Conservation (phyloP, 2,329 filamentous ascomycete species). For the Acrodontium crateriforme region DNA sequence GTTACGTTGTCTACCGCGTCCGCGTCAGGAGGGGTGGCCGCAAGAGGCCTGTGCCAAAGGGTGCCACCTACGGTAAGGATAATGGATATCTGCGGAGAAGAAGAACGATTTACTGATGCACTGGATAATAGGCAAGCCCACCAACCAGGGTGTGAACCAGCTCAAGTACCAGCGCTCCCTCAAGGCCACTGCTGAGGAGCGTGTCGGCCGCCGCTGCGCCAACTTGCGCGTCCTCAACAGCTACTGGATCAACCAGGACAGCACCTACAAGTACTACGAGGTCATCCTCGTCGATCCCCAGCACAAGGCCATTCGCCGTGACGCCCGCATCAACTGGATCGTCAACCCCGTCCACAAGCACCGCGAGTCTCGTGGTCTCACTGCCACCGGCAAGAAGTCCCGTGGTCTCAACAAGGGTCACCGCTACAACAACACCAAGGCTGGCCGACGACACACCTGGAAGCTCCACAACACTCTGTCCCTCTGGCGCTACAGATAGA, state of each 20-base stretch:
- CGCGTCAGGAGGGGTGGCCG: conserved; percentile 97
- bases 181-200: conserved; percentile 95
- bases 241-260: conserved; percentile 99
- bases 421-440: conserved; percentile 95
- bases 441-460: conserved; percentile 99
- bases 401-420: conserved; percentile 99
- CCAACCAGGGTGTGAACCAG: conserved; percentile 99
- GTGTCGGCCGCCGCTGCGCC: conserved; percentile 96
- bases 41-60: conserved; percentile 93
- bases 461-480: conserved; percentile 99
- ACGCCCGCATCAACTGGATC: conserved; percentile 99
- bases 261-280: conserved; percentile 99
- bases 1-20: conserved; percentile 99
- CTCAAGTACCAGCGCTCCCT: conserved; percentile 99
- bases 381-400: conserved; percentile 98
- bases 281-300: conserved; percentile 99
- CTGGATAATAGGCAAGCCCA: conserved; percentile 83
- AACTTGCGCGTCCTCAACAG: conserved; percentile 99
- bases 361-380: conserved; percentile 94
- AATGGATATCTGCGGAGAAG: too few relatives aligned
- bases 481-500: conserved; percentile 93
- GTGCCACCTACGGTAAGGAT: conserved; percentile 88
- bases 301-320: conserved; percentile 99
- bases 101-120: too few relatives aligned
- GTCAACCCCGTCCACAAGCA: conserved; percentile 99